phyloP scores from a whole-genome alignment of 2,329 filamentous ascomycete species.

The Hortaea sp. region DNA sequence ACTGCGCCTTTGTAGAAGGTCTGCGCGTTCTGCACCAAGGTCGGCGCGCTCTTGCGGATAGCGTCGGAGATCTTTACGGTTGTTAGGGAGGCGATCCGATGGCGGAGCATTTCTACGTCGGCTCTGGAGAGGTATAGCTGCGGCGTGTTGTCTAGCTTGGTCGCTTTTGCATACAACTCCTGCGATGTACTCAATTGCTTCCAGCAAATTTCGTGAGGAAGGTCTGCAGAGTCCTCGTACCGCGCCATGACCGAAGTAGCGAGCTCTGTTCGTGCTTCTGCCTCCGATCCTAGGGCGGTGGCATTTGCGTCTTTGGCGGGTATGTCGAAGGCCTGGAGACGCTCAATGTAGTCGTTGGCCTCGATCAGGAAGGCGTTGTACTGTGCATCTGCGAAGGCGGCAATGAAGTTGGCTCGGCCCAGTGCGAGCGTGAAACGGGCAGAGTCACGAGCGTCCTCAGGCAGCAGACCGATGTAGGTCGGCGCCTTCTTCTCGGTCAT shows the following conservation, averaged over 20 bases:
- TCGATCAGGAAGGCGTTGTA: conserved; percentile 44
- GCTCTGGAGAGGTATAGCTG: conserved; percentile 44
- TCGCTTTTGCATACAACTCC: conserved; percentile 40
- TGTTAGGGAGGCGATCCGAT: conserved; percentile 34
- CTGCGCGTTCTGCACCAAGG: conserved; percentile 45
- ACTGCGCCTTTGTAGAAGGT: conserved; percentile 48
- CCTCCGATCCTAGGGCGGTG: conserved; percentile 38
- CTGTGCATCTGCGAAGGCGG: conserved; percentile 46
- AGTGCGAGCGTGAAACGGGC: conserved; percentile 37
- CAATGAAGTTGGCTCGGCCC: conserved; percentile 46
- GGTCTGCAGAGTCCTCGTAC: conserved; percentile 8
- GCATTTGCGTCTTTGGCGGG: conserved; percentile 41
- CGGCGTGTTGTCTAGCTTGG: conserved; percentile 37
- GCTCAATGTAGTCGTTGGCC: conserved; percentile 42
- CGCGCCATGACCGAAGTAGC: conserved; percentile 20
- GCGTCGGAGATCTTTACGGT: conserved; percentile 30
- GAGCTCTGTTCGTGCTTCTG: conserved; percentile 19
- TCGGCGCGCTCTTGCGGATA: conserved; percentile 33
- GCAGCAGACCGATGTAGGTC: conserved; percentile 36
- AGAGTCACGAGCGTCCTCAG: conserved; percentile 14
- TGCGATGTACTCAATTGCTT: conserved; percentile 42
- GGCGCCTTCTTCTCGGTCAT: conserved; percentile 46
- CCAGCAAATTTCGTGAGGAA: conserved; percentile 35
- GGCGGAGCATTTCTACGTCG: conserved; percentile 46
- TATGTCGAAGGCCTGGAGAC: conserved; percentile 24